phyloP scores from a whole-genome alignment of 2,329 filamentous ascomycete genomes.

The Diplodia seriata region DNA sequence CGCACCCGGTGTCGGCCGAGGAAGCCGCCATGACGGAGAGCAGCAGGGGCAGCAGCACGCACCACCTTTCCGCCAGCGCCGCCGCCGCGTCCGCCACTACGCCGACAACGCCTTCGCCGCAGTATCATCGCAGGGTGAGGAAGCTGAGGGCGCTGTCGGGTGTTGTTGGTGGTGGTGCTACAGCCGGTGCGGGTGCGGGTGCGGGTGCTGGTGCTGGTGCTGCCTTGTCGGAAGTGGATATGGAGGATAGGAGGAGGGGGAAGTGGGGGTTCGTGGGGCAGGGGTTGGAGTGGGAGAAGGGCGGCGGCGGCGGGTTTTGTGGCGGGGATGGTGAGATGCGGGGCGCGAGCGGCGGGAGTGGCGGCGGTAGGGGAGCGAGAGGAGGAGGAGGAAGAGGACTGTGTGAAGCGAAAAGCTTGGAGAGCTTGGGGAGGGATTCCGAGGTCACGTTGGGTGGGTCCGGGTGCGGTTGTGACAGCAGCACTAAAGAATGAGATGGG shows the following conservation, averaged over 20 bases:
- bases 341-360: conserved; percentile 31
- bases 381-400: neutral
- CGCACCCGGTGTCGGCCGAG: conserved; percentile 12
- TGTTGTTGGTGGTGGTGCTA: neutral
- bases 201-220: neutral
- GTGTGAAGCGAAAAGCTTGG: neutral
- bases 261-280: neutral
- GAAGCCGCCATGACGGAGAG: conserved; percentile 32
- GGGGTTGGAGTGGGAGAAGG: conserved; percentile 11
- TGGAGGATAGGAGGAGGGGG: conserved; percentile 1
- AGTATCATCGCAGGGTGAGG: neutral
- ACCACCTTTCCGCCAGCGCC: neutral
- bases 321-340: conserved; percentile 37
- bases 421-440: conserved; percentile 17
- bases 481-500: conserved; percentile 3
- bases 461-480: neutral
- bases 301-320: conserved; percentile 1
- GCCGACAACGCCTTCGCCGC: neutral
- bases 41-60: conserved; percentile 33
- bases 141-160: neutral
- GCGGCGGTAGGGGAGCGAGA: neutral
- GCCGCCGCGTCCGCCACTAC: too few species aligned
- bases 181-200: neutral
- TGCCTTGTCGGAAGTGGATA: neutral
- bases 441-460: conserved; percentile 10